Conservation (phyloP, 2,329 filamentous ascomycete species). For the Monosporascus sp. region DNA sequence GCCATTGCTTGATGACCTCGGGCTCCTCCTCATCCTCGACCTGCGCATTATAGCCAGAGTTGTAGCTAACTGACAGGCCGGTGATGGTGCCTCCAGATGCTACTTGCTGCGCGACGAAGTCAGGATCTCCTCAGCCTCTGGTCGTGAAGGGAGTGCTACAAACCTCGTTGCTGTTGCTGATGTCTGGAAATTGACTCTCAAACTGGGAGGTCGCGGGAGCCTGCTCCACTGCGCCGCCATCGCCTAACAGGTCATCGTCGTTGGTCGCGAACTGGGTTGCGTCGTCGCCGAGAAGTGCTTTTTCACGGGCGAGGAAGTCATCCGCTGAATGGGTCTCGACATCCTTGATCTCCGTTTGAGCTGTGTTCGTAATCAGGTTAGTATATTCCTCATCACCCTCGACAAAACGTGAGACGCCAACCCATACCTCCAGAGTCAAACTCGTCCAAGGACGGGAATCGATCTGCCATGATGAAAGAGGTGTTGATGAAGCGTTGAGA, state of each 20-base stretch:
- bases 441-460: slow-evolving; percentile 75
- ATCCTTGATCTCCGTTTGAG: slow-evolving; percentile 61
- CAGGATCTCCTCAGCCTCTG: slow-evolving; percentile 4
- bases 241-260: slow-evolving; percentile 67
- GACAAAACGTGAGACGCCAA: neutral
- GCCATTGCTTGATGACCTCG: slow-evolving; percentile 86
- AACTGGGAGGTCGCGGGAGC: slow-evolving; percentile 48
- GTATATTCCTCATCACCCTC: neutral
- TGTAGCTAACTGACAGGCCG: slow-evolving; percentile 59
- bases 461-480: slow-evolving; percentile 59
- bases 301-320: slow-evolving; percentile 89
- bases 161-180: slow-evolving; percentile 71
- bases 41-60: slow-evolving; percentile 55
- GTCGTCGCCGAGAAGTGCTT: slow-evolving; percentile 85
- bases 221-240: slow-evolving; percentile 16
- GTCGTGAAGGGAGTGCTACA: slow-evolving; percentile 6
- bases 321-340: slow-evolving; percentile 58
- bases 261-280: slow-evolving; percentile 82
- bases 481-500: slow-evolving; percentile 1
- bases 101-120: slow-evolving; percentile 49
- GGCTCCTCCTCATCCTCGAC: slow-evolving; percentile 71
- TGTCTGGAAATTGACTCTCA: slow-evolving; percentile 85
- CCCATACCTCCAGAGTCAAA: slow-evolving; percentile 58
- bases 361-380: slow-evolving; percentile 32
- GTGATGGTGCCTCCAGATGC: slow-evolving; percentile 77